A percentile compares a stretch with the other conserved stretches of the same genome.
These are phyloP conservation scores for Ceratobasidium sp. DNA, from an alignment of 1,284 basidiomycete genomes.

Conservation along the genomic window DNA sequence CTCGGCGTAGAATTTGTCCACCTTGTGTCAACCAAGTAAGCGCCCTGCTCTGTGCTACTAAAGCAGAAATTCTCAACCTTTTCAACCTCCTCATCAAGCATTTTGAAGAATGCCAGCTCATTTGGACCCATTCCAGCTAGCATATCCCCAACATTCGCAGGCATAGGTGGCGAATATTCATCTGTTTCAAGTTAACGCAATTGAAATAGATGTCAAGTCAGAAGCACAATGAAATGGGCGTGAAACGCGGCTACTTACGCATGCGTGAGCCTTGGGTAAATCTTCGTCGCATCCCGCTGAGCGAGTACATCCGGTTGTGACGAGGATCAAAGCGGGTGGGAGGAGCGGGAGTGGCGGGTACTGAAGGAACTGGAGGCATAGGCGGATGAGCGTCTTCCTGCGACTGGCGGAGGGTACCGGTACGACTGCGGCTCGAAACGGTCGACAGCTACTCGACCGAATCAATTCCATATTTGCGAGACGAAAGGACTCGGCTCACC, in stretches of 20 bases:
- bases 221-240: slow-evolving; percentile 5
- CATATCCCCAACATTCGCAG: slow-evolving; percentile 54
- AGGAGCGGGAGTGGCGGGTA: not conserved
- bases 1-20: slow-evolving; percentile 80
- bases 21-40: slow-evolving; percentile 54
- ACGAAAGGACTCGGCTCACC: not conserved
- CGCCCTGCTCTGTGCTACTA: not conserved
- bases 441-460: slow-evolving; percentile 1
- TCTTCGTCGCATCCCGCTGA: slow-evolving; percentile 33
- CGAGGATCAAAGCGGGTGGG: slow-evolving; percentile 4
- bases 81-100: slow-evolving; percentile 75
- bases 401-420: not conserved
- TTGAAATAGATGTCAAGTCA: slow-evolving; percentile 23
- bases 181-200: slow-evolving; percentile 47
- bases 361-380: not conserved
- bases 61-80: slow-evolving; percentile 85
- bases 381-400: not conserved
- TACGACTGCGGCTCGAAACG: slow-evolving; percentile 2
- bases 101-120: slow-evolving; percentile 74
- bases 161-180: slow-evolving; percentile 24
- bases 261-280: slow-evolving; percentile 14
- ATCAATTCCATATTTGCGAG: not conserved
- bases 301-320: slow-evolving; percentile 20
- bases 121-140: slow-evolving; percentile 61
- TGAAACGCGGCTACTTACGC: not conserved